Conservation (phyloP, 2,329 filamentous ascomycete species). For the Ophiostoma piceae region DNA sequence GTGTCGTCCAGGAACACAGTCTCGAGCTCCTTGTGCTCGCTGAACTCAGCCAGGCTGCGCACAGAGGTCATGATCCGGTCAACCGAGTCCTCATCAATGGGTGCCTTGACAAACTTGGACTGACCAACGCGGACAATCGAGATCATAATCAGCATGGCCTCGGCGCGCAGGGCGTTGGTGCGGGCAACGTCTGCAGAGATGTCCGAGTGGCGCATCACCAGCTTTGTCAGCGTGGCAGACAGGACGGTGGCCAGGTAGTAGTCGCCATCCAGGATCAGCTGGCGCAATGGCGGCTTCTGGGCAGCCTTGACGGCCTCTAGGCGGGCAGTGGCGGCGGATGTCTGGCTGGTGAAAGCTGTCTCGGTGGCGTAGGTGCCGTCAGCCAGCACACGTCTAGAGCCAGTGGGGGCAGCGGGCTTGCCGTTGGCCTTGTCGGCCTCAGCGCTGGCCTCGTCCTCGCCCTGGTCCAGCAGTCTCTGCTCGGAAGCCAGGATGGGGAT, state of each 20-base stretch:
- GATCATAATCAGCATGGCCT: constrained; percentile 99
- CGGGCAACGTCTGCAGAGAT: constrained; percentile 80
- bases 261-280: constrained; percentile 93
- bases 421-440: constrained; percentile 69
- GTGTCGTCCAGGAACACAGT: constrained; percentile 92
- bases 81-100: constrained; percentile 97
- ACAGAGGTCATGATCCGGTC: constrained; percentile 98
- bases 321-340: constrained; percentile 73
- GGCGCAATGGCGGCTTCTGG: constrained; percentile 88
- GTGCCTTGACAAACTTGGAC: constrained; percentile 96
- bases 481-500: constrained; percentile 96
- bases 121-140: constrained; percentile 96
- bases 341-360: constrained; percentile 88
- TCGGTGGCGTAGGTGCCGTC: constrained; percentile 98
- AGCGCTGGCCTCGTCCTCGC: constrained; percentile 60
- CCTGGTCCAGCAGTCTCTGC: constrained; percentile 82
- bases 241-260: constrained; percentile 94
- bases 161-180: constrained; percentile 88
- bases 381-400: constrained; percentile 85
- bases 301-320: constrained; percentile 95
- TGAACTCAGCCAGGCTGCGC: constrained; percentile 83
- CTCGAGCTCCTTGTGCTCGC: constrained; percentile 83
- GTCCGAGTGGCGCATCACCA: constrained; percentile 95
- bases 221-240: constrained; percentile 91
- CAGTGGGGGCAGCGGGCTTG: constrained; percentile 69